Base-by-base conservation (phyloP, 371 early-diverging fungal genomes). In the Circinella umbellata region DNA sequence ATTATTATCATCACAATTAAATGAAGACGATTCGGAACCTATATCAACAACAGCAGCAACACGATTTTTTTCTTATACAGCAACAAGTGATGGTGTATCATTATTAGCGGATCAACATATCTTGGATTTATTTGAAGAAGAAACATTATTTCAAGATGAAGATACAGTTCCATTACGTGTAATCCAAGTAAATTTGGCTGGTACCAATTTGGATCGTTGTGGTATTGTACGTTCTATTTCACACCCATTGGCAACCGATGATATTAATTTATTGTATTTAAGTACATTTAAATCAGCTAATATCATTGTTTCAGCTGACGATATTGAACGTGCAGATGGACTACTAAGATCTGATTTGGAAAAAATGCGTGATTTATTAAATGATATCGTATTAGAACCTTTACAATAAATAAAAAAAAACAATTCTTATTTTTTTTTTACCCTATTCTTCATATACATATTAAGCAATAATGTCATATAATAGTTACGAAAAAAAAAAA, bases 201-300 rank as follows among this genome's bases (percentile, higher is more conserved):
- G 87, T n/a, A 85, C 81, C 64, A 78, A 81, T 68, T 64, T 80
- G 69, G 93, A 93, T 70, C 80, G 88, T 53, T 90, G 86, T 64
- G 93, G 93, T 72, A 91, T 93, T 69, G 90, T 91, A 10, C 87
- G 88, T 66, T 91, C 91, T 13, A 91, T 93, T 67, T 87, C 91
- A n/a, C 85, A 90, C 65, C 91, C 90, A 8, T 80, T 93, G 61
- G 79, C 77, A 27, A 85, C 85, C 1, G 83, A 80, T 42, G 84
- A 84, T 39, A 89, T 93, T 63, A 91, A 93, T 67, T 66, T 93
- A 54, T 70, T 91, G 61, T 93, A 90, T 73, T 71, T 93, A 64
- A 90, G 90, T 67, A 93, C 93, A 10, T 89, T 78, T 64, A 89
- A 80, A 64, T 89, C 90, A 7, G 92, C 93, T 35, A 93, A 93